Evolutionary conservation across 2,329 filamentous ascomycete genomes (phyloP), one percentile per base, ranked within the genome.

Genomic region (Podosphaera xanthii): DNA sequence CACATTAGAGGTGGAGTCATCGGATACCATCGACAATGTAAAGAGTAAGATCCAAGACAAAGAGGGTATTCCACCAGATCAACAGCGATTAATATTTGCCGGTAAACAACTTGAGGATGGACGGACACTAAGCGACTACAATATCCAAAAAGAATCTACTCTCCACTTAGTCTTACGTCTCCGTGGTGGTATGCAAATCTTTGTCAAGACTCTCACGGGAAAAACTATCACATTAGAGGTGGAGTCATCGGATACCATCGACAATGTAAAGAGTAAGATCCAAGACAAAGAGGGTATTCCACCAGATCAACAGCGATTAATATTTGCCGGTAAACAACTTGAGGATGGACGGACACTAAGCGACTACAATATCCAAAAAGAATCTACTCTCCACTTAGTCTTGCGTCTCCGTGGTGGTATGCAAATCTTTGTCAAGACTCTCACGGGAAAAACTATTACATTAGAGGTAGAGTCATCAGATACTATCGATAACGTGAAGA

Each of bases 21-120:
- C 83, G 73, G 91, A 97, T 78, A 96, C 91, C 71, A 97, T 97
- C 80, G 91, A 97, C 84, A 97, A 96, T 83, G 91, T 97, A 77
- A 97, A 97, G 85, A 85, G 84, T 79, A 96, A 96, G 86, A 96
- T 97, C 76, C 91, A 96, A 80, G 90, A 96, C 78, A 96, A 96
- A 86, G 91, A 96, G 80, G 91, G 91, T 70, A 96, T 96, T 69
- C 91, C 91, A 70, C 90, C 90, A 67, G 91, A 96, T 77, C 90
- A 96, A 77, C 91, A 97, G 82, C 90, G 91, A 72, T 76, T 97
- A 79, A 96, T 96, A 79, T 97, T 97, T 75, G 90, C 90, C 70
- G 90, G 91, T 75, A 96, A 96, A 86, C 91, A 96, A 80, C 86
- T 97, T 67, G 91, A 96, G 82, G 91, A 97, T 79, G 90, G 90